A percentile compares a stretch with the other conserved stretches of the same genome.
These are phyloP conservation scores for Monosporozyma aerobia DNA, from an alignment of 805 yeast species.

Conservation along the genomic window DNA sequence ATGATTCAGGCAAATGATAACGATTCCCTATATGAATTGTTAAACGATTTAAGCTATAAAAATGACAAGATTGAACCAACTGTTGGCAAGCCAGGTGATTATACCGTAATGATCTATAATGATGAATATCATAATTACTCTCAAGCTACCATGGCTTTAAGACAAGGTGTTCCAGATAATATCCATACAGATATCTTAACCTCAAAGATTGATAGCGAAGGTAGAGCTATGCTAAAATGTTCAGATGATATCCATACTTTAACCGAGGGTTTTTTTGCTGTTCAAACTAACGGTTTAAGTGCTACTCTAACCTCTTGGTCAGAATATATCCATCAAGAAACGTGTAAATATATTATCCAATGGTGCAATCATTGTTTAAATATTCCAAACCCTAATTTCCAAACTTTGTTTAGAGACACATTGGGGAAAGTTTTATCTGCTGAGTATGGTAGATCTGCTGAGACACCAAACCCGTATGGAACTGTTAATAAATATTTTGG, in stretches of 20 bases:
- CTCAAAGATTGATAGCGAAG: slow-evolving; percentile 38
- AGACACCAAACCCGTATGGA: slow-evolving; percentile 19
- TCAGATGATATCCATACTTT: slow-evolving; percentile 21
- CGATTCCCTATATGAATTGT: slow-evolving; percentile 13
- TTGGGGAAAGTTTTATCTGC: slow-evolving; percentile 39
- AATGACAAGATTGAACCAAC: slow-evolving; percentile 2
- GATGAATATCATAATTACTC: slow-evolving; percentile 62
- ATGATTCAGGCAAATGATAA: slow-evolving; percentile 18
- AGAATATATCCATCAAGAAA: slow-evolving; percentile 42
- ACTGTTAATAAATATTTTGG: slow-evolving; percentile 18
- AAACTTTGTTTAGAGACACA: slow-evolving; percentile 32
- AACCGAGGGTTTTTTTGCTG: slow-evolving; percentile 32
- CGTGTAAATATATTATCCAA: slow-evolving; percentile 36
- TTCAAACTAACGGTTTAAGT: slow-evolving; percentile 42
- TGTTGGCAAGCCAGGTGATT: slow-evolving; percentile 24
- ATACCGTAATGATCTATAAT: slow-evolving; percentile 59
- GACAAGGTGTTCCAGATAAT: slow-evolving; percentile 31
- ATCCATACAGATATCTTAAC: slow-evolving; percentile 31
- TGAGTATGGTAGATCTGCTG: slow-evolving; percentile 9
- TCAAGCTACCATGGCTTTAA: slow-evolving; percentile 43
- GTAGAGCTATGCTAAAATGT: slow-evolving; percentile 40
- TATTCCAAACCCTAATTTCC: slow-evolving; percentile 33
- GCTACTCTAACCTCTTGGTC: slow-evolving; percentile 45
- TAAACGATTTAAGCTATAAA: slow-evolving; percentile 10
- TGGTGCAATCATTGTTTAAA: slow-evolving; percentile 42